Evolutionary conservation across 2,329 filamentous ascomycete genomes (phyloP).

Genomic region (Dothiorella sarmentorum): DNA sequence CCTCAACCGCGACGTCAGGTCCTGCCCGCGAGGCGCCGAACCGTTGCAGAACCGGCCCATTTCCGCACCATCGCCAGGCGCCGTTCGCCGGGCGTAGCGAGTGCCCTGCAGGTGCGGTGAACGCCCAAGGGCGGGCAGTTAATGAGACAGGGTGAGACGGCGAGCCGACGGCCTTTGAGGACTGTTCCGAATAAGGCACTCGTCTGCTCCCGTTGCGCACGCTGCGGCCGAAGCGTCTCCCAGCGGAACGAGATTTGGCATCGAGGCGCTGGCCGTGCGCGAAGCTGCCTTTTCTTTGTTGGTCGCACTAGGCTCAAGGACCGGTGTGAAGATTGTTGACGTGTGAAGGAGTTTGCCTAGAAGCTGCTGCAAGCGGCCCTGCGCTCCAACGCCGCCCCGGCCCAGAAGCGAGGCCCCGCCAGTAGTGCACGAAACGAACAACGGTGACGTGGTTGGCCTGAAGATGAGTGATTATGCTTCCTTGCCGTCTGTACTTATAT

Average conservation of each 20-base stretch:
- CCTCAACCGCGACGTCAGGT: not conserved
- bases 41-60: not conserved
- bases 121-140: constrained; percentile 1
- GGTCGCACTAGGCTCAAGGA: not conserved
- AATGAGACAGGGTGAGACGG: constrained; percentile 15
- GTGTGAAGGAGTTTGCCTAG: constrained; percentile 8
- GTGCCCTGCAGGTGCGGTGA: too few relatives aligned
- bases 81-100: not conserved
- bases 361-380: not conserved
- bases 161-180: constrained; percentile 9
- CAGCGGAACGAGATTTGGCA: constrained; percentile 8
- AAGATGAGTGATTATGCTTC: not conserved
- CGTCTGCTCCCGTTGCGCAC: not conserved
- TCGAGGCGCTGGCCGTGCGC: constrained; percentile 10
- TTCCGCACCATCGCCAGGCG: not conserved
- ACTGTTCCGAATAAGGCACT: constrained; percentile 4
- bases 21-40: not conserved
- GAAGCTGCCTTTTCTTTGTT: not conserved
- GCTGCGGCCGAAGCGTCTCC: constrained; percentile 2
- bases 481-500: not conserved
- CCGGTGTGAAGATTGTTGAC: not conserved
- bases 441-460: constrained; percentile 1
- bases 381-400: not conserved
- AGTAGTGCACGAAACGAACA: not conserved
- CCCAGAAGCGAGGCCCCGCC: not conserved